Evolutionary conservation across 805 yeast genomes (phyloP), one percentile per base, ranked within the genome.

Genomic region (Candida silvicultrix): DNA sequence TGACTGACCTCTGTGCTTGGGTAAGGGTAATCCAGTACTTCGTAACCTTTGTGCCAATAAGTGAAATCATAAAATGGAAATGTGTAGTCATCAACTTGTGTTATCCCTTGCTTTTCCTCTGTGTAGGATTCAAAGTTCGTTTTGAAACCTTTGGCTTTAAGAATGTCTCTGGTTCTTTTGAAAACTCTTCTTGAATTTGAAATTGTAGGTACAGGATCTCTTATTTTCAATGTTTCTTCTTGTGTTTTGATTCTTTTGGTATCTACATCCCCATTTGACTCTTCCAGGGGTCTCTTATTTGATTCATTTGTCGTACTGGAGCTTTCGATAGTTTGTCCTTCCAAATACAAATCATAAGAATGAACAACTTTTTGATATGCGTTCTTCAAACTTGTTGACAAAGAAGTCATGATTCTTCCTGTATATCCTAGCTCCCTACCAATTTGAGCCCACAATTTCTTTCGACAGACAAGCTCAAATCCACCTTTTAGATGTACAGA

Each of bases 381-480:
- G 1, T 78, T 63, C 56, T 83, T 78, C 49, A 85, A 65, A 1
- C 89, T 75, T 15, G 89, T 76, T 14, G 88, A 80, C 40, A 85
- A 62, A 12, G 89, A 81, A 29, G 86, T 81, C 77, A 83, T 81
- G 43, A 81, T 80, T 53, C 80, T 75, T 2, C 88, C 89, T 29
- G 79, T 74, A 59, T 81, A 85, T 0, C 95, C 95, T 42, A 88
- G 65, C 54, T 86, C 95, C 45, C 89, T 70, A 14, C 92, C 92
- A 10, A 88, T 75, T 57, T 85, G 89, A 1, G 89, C 89, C 96
- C 96, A 88, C 40, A 78, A 68, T 56, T 85, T 84, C 46, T 74
- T 75, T 45, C 73, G 63, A 40, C 84, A 76, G n/a, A 87, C 89
- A 11, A 64, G 70, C 11, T 71, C 69, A 58, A 71, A 81, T 0